phyloP scores from a whole-genome alignment of 345 rosid species.

The Microthlaspi erraticum region DNA sequence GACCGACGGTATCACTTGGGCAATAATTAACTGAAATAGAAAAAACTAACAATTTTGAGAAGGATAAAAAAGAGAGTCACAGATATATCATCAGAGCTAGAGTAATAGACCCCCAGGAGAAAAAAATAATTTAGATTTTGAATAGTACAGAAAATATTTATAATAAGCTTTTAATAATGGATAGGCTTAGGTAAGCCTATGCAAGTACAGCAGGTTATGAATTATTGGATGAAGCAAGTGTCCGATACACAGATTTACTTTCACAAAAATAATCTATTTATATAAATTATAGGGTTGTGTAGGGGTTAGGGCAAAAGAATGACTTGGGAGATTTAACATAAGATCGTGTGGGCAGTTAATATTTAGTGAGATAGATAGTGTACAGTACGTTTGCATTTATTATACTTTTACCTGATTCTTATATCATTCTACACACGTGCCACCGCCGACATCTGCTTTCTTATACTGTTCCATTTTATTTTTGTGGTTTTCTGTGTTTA shows the following conservation, averaged over 20 bases:
- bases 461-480: conserved; percentile 16
- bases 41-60: conserved; percentile 20
- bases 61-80: conserved; percentile 19
- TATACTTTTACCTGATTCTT: conserved; percentile 31
- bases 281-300: conserved; percentile 21
- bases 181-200: conserved; percentile 48
- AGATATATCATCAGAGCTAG: conserved; percentile 38
- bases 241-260: background rate
- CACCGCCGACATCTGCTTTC: conserved; percentile 44
- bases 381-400: conserved; percentile 39
- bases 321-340: conserved; percentile 46
- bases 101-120: conserved; percentile 31
- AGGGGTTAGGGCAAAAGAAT: conserved; percentile 42
- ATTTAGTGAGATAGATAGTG: conserved; percentile 43
- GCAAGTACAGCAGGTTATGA: conserved; percentile 42
- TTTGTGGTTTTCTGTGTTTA: background rate
- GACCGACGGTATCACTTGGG: conserved; percentile 41
- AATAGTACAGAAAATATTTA: conserved; percentile 33
- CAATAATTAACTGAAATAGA: conserved; percentile 41
- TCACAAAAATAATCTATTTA: background rate
- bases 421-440: conserved; percentile 38
- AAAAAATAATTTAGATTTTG: conserved; percentile 16
- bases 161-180: conserved; percentile 35
- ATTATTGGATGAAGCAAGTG: conserved; percentile 44
- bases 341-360: conserved; percentile 47